Conservation (phyloP, 345 rosid species). For the Citrus sinensis region DNA sequence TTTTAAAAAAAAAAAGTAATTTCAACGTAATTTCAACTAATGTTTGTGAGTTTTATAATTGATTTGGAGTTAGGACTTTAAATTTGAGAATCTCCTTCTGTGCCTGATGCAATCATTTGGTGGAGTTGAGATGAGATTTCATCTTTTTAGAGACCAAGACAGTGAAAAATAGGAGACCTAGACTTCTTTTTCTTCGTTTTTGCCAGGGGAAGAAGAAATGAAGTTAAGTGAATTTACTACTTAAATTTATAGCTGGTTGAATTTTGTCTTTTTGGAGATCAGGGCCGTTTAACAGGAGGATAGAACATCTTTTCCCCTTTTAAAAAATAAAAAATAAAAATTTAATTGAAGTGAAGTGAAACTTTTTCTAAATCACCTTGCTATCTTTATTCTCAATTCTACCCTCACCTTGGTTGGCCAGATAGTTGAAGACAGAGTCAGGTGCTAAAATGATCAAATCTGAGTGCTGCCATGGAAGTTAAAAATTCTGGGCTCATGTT, state of each 20-base stretch:
- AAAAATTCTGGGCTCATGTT: not conserved
- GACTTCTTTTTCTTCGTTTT: not conserved
- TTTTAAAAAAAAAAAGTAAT: not conserved
- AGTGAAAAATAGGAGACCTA: not conserved
- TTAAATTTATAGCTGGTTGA: not conserved
- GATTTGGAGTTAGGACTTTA: not conserved
- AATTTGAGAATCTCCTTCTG: not conserved
- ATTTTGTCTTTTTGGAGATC: conserved; percentile 2
- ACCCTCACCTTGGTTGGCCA: not conserved
- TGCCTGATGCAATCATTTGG: not conserved
- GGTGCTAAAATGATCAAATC: not conserved
- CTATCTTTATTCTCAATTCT: not conserved
- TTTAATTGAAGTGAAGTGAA: not conserved
- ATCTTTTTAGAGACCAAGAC: not conserved
- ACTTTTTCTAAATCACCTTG: not conserved
- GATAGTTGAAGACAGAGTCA: not conserved
- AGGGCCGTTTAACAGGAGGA: not conserved
- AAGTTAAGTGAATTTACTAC: not conserved
- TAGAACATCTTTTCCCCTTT: not conserved
- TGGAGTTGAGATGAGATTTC: not conserved
- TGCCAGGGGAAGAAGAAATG: not conserved
- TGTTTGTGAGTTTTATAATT: not conserved
- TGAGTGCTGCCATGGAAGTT: not conserved
- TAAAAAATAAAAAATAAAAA: not conserved
- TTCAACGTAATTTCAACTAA: not conserved